Conservation (phyloP, 2,329 filamentous ascomycete genomes). For the Zymoseptoria crescenta region DNA sequence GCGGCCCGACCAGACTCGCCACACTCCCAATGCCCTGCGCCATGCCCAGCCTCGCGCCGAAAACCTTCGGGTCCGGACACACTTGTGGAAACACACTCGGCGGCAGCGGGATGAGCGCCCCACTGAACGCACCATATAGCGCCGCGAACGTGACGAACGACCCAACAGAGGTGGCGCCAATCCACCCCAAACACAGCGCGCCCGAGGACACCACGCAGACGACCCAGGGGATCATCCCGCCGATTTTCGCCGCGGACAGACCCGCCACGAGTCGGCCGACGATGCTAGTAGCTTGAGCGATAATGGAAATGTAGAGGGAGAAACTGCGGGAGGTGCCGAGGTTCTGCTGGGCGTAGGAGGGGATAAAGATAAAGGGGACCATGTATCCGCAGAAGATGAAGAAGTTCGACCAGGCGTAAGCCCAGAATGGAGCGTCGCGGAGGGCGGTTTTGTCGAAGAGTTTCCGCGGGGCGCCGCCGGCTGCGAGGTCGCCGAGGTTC, state of each 20-base stretch:
- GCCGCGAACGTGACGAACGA: constrained; percentile 38
- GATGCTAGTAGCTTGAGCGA: constrained; percentile 51
- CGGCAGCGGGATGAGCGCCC: constrained; percentile 40
- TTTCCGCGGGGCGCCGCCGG: constrained; percentile 19
- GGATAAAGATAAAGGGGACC: constrained; percentile 38
- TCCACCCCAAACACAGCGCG: constrained; percentile 49
- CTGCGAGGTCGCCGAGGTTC: constrained; percentile 25
- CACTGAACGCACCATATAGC: constrained; percentile 39
- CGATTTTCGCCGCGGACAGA: constrained; percentile 41
- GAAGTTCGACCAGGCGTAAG: constrained; percentile 28
- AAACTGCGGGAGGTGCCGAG: constrained; percentile 39
- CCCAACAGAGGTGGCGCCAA: constrained; percentile 36
- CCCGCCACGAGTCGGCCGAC: constrained; percentile 45
- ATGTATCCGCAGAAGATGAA: constrained; percentile 29
- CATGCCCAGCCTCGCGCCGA: constrained; percentile 42
- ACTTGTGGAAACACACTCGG: constrained; percentile 37
- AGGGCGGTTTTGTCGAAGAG: constrained; percentile 36
- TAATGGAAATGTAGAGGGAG: constrained; percentile 48
- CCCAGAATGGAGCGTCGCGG: constrained; percentile 33
- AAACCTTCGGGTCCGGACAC: constrained; percentile 40
- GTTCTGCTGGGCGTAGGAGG: constrained; percentile 29
- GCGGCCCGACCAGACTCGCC: constrained; percentile 38
- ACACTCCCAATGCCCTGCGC: constrained; percentile 38
- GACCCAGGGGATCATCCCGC: constrained; percentile 50
- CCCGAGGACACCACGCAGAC: constrained; percentile 40